These are phyloP conservation scores for Metschnikowia orientalis DNA, from an alignment of 805 yeast species.

Conservation along the genomic window DNA sequence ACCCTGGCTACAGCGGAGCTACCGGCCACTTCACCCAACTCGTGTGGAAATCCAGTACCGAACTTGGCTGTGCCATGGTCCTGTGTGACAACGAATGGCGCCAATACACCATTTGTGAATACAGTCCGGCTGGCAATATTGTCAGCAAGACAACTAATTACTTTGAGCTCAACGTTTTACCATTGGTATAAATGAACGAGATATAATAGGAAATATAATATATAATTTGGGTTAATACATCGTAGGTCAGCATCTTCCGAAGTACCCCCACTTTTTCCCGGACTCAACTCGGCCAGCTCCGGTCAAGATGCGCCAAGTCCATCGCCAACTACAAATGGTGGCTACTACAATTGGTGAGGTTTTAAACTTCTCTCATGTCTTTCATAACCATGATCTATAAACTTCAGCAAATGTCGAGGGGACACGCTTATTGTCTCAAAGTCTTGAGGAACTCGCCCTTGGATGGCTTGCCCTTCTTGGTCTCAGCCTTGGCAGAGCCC, in stretches of 20 bases:
- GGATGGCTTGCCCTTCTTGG: slow-evolving; percentile 59
- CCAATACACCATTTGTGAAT: slow-evolving; percentile 69
- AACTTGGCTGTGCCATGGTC: slow-evolving; percentile 64
- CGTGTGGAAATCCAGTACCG: slow-evolving; percentile 59
- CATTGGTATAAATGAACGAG: slow-evolving; percentile 15
- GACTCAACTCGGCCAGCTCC: too few relatives aligned
- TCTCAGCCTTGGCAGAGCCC: slow-evolving; percentile 75
- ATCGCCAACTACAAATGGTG: too few relatives aligned
- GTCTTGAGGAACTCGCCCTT: slow-evolving; percentile 66
- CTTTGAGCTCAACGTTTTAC: slow-evolving; percentile 43
- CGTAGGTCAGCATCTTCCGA: too few relatives aligned
- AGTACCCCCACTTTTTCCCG: too few relatives aligned
- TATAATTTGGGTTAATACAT: too few relatives aligned
- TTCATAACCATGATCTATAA: slow-evolving; percentile 7
- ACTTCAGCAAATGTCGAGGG: too few relatives aligned
- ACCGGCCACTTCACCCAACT: slow-evolving; percentile 81
- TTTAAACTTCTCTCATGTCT: slow-evolving; percentile 4
- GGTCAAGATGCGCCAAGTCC: too few relatives aligned
- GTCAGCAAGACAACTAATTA: slow-evolving; percentile 32
- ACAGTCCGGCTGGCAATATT: slow-evolving; percentile 51
- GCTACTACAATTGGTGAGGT: too few relatives aligned
- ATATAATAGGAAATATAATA: not conserved
- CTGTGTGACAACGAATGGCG: slow-evolving; percentile 46
- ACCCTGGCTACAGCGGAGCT: slow-evolving; percentile 46
- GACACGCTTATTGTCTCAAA: slow-evolving; percentile 45